Conservation (phyloP, 176 grass and related monocot species). For the Alloteropsis semialata region DNA sequence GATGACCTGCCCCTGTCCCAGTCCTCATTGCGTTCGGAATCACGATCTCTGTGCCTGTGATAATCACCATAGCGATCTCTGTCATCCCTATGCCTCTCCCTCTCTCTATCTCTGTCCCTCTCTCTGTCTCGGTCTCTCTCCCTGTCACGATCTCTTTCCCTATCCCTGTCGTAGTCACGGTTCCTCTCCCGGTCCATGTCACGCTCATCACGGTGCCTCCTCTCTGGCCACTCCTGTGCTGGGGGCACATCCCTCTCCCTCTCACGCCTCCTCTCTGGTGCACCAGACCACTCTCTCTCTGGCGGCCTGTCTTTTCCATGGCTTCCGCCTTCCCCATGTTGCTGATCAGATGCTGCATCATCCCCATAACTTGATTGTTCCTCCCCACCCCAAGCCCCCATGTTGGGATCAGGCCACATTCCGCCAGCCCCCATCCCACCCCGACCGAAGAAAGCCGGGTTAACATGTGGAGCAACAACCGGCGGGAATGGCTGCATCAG, state of each 20-base stretch:
- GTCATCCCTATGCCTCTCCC: conserved; percentile 72
- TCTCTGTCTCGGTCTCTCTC: conserved; percentile 60
- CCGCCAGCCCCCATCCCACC: conserved; percentile 58
- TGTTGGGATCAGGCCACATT: conserved; percentile 81
- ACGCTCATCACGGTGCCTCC: conserved; percentile 63
- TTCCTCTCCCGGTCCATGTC: conserved; percentile 61
- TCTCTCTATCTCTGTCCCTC: conserved; percentile 37
- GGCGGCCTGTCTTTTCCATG: too few species aligned
- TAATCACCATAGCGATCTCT: conserved; percentile 58
- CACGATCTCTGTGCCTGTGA: too few species aligned
- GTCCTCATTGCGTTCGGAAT: too few species aligned
- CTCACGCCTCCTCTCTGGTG: too few species aligned
- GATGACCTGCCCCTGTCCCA: too few species aligned
- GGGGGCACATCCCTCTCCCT: too few species aligned
- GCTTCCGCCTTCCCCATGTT: too few species aligned
- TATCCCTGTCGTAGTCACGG: conserved; percentile 47
- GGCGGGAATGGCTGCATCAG: too few species aligned
- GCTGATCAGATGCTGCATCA: too few species aligned
- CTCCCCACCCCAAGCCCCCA: conserved; percentile 76
- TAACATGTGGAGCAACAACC: conserved; percentile 85
- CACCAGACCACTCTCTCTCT: too few species aligned
- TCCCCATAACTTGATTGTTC: too few species aligned
- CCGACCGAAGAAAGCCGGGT: conserved; percentile 83
- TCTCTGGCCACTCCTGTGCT: too few species aligned
- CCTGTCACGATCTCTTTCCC: conserved; percentile 53